Conservation (phyloP, 768 basidiomycete species). For the Tulasnella sp. region DNA sequence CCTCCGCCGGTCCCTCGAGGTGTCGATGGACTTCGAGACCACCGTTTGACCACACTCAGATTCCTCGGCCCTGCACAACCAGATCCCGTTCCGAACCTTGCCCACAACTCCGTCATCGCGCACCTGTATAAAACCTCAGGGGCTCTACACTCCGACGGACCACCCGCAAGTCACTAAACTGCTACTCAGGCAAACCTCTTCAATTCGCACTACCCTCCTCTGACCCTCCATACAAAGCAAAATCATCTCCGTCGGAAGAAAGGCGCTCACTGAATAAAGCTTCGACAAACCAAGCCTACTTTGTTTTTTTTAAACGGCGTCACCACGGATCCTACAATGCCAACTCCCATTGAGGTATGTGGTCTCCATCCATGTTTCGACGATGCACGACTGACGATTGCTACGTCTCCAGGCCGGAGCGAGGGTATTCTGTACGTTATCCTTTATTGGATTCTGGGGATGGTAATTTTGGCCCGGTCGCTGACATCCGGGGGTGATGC, state of each 20-base stretch:
- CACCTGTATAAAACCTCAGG: neutral
- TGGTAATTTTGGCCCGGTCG: neutral
- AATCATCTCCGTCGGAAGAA: neutral
- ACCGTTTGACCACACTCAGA: neutral
- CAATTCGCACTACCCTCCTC: neutral
- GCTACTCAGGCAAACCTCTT: neutral
- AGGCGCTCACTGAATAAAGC: neutral
- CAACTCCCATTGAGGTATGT: neutral
- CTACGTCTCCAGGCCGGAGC: conserved; percentile 7
- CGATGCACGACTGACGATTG: neutral
- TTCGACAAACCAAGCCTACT: neutral
- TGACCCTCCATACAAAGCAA: neutral
- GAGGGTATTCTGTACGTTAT: conserved; percentile 14
- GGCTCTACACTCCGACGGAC: neutral
- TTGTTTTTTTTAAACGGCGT: neutral
- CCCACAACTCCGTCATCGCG: conserved; percentile 35
- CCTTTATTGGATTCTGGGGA: neutral
- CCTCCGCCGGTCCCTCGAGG: neutral
- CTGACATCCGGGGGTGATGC: neutral
- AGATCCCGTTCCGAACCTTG: neutral
- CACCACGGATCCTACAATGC: conserved; percentile 10
- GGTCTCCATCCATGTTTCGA: neutral
- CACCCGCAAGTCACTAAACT: neutral
- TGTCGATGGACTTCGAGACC: neutral
- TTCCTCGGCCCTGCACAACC: neutral